Evolutionary conservation across 371 early-diverging fungal genomes (phyloP), one percentile per base, ranked within the genome.

Genomic region (Mucor irregularis): DNA sequence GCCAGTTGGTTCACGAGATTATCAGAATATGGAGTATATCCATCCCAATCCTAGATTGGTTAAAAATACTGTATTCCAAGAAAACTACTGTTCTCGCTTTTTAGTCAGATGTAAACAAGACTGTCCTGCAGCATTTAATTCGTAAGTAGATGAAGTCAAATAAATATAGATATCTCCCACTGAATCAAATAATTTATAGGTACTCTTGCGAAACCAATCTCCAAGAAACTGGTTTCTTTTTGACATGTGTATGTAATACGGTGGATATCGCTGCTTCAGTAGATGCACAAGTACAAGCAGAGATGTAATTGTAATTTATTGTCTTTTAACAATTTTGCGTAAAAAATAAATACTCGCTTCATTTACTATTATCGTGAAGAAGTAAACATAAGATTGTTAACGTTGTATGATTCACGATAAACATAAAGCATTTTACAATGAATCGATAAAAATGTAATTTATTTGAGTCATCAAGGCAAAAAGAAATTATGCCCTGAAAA

Each of bases 41-140:
- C 30, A 47, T 21, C 47, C 33, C 28, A 17, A 30, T n/a, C 28
- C 26, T 13, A 16, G 16, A 8, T 4, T 31, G 16, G 30, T 47
- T n/a, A 47, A 47, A 11, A 47, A 2, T 30, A 24, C 31, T 29
- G 13, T 17, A 46, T 46, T 46, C 19, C 30, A 46, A 30, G 29
- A 46, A 19, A 10, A 28, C 30, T 47, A 29, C 19, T 47, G 47
- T 11, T 28, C 30, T 19, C 24, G 17, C 26, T 46, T 30, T 29
- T 16, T 46, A 17, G 30, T 46, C 13, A 40, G 53, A 19, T 52
- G 53, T 21, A 52, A 52, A 9, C 40, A 52, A n/a, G 53, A 52
- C 21, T 52, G 53, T 5, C 40, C 53, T 13, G 53, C 53, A 14
- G 30, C 53, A 30, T 40, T 30, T 30, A 21, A 13, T 19, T 35